Evolutionary conservation across 163 green algal genomes (phyloP).

Genomic region (Coccomyxa subellipsoidea): DNA sequence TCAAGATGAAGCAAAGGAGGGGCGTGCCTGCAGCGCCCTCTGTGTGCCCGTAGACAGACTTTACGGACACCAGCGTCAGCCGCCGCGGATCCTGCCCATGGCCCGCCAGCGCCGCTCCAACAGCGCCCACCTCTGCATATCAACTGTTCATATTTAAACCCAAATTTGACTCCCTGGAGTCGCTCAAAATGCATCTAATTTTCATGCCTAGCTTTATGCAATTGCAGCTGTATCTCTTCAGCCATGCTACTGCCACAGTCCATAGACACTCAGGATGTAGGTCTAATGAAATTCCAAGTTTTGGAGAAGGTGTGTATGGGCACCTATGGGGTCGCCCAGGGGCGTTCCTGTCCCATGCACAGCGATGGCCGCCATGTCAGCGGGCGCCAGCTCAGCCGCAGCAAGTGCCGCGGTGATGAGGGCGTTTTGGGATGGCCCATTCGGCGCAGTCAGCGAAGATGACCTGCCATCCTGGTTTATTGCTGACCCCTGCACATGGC

Average conservation of each 20-base stretch:
- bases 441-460: constrained; percentile 72
- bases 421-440: constrained; percentile 58
- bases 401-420: constrained; percentile 20
- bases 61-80: constrained; percentile 24
- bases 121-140: constrained; percentile 45
- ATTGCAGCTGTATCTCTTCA: too few relatives aligned
- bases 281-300: too few relatives aligned
- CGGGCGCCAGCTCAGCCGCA: background rate
- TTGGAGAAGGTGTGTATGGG: background rate
- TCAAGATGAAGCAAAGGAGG: too few relatives aligned
- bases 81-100: background rate
- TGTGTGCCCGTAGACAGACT: constrained; percentile 43
- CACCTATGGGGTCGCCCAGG: constrained; percentile 53
- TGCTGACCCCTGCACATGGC: constrained; percentile 12
- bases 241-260: too few relatives aligned
- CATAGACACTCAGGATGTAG: too few relatives aligned
- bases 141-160: background rate
- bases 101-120: background rate
- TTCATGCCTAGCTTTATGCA: too few relatives aligned
- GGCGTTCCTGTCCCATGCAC: constrained; percentile 48
- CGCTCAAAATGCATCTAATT: too few relatives aligned
- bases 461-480: constrained; percentile 77
- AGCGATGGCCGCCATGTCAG: constrained; percentile 16
- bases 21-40: constrained; percentile 35
- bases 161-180: too few relatives aligned